Percentiles rank a stretch among this genome's conserved stretches.
These are phyloP conservation scores for Paramecium octaurelia DNA, from an alignment of 73 alveolate genomes.

Conservation along the genomic window DNA sequence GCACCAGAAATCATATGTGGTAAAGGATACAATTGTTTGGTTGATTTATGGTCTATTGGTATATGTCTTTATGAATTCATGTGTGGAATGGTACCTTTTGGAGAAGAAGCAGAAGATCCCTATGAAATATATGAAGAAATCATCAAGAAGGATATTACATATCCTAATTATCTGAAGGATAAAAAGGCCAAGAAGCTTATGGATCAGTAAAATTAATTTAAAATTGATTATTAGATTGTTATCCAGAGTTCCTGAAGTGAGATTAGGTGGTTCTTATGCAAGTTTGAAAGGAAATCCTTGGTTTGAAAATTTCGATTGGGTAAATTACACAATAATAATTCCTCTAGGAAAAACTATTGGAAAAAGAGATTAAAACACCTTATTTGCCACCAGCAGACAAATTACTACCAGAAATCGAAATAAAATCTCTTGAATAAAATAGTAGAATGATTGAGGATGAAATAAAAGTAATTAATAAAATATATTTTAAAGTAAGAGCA, in stretches of 20 bases:
- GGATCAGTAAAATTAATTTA: conserved; percentile 48
- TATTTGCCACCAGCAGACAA: conserved; percentile 54
- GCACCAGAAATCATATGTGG: conserved; percentile 79
- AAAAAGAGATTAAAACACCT: conserved; percentile 56
- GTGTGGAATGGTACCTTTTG: conserved; percentile 83
- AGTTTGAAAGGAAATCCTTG: conserved; percentile 64
- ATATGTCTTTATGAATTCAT: conserved; percentile 71
- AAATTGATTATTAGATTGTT: conserved; percentile 36
- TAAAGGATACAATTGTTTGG: conserved; percentile 74
- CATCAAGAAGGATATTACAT: conserved; percentile 68
- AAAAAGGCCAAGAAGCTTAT: conserved; percentile 67
- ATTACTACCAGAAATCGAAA: conserved; percentile 45
- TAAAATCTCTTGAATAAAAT: conserved; percentile 30
- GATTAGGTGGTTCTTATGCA: conserved; percentile 67
- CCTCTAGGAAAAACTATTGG: conserved; percentile 38
- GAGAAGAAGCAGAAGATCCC: conserved; percentile 78
- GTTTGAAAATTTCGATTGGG: conserved; percentile 75
- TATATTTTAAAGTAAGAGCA: neutral
- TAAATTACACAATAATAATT: neutral
- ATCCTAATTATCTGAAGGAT: conserved; percentile 71
- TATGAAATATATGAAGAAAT: conserved; percentile 71
- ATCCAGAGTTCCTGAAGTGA: conserved; percentile 68
- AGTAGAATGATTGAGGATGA: conserved; percentile 43
- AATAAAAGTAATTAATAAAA: neutral
- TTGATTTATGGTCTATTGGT: conserved; percentile 82